phyloP scores from a whole-genome alignment of 257 asterid species.

The Linderniella brevidens region DNA sequence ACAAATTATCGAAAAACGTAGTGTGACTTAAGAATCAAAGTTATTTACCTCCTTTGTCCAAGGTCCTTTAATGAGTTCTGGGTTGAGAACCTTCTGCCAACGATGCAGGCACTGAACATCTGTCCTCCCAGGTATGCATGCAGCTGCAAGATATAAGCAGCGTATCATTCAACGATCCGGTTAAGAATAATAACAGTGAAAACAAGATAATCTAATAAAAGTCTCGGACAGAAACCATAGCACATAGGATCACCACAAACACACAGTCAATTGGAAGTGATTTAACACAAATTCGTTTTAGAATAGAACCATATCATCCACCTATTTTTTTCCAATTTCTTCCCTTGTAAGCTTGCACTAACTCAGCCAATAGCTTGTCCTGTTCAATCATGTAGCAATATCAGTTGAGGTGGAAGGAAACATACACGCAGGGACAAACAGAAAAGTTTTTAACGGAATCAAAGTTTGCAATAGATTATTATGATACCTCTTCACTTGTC shows the following conservation, averaged over 20 bases:
- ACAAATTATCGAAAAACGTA: constrained; percentile 2
- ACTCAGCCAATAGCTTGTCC: constrained; percentile 51
- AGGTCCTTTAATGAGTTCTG: constrained; percentile 69
- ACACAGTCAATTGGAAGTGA: constrained; percentile 1
- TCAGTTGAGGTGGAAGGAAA: constrained; percentile 5
- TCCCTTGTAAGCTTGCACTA: constrained; percentile 39
- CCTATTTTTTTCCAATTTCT: constrained; percentile 70
- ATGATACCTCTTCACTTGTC: constrained; percentile 65
- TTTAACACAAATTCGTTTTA: neutral
- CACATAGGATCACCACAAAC: neutral
- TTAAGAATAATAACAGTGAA: constrained; percentile 4
- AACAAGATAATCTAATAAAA: constrained; percentile 1
- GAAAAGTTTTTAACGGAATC: neutral
- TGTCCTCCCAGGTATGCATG: constrained; percentile 48
- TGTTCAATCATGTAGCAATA: constrained; percentile 14
- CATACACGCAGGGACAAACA: constrained; percentile 4
- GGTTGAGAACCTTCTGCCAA: constrained; percentile 82
- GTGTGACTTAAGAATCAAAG: constrained; percentile 1
- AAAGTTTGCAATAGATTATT: neutral
- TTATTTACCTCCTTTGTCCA: constrained; percentile 62
- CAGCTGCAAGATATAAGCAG: constrained; percentile 40
- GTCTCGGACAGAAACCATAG: constrained; percentile 5
- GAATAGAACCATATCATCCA: constrained; percentile 13
- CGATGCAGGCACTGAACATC: constrained; percentile 87
- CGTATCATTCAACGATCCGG: constrained; percentile 3